Conservation (phyloP, 164 flowering plant species). For the Echeveria elegans region DNA sequence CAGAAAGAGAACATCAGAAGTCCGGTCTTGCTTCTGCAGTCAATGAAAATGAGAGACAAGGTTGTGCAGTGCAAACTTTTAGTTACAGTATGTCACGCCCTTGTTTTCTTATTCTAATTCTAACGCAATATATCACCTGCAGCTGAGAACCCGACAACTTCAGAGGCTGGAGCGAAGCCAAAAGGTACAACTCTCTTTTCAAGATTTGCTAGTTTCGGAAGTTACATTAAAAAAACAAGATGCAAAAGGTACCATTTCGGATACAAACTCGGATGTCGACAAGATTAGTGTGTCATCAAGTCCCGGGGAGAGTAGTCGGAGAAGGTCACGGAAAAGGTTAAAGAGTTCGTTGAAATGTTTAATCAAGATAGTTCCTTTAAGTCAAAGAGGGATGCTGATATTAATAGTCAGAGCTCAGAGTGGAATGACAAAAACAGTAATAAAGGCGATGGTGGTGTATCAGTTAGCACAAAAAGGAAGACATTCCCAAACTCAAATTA, state of each 20-base stretch:
- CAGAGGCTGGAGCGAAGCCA: slow-evolving; percentile 13
- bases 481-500: slow-evolving; percentile 7
- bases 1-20: slow-evolving; percentile 15
- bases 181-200: slow-evolving; percentile 15
- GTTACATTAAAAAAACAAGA: slow-evolving; percentile 21
- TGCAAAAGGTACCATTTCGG: slow-evolving; percentile 14
- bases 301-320: slow-evolving; percentile 19
- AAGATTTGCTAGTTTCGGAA: slow-evolving; percentile 13
- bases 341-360: slow-evolving; percentile 66
- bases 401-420: slow-evolving; percentile 27
- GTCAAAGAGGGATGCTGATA: slow-evolving; percentile 12
- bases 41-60: slow-evolving; percentile 21
- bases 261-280: slow-evolving; percentile 15
- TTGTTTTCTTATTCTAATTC: background rate
- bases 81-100: background rate
- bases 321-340: slow-evolving; percentile 51
- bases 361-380: slow-evolving; percentile 48
- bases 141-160: slow-evolving; percentile 23
- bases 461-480: slow-evolving; percentile 11
- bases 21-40: slow-evolving; percentile 16
- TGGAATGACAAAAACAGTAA: slow-evolving; percentile 17
- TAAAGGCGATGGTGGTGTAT: slow-evolving; percentile 17
- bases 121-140: slow-evolving; percentile 10
- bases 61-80: slow-evolving; percentile 12
- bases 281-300: slow-evolving; percentile 18